Percentiles rank a stretch among this genome's conserved stretches.
Evolutionary conservation across 495 filamentous ascomycete genomes (phyloP).

Genomic region (Neurospora sp.): DNA sequence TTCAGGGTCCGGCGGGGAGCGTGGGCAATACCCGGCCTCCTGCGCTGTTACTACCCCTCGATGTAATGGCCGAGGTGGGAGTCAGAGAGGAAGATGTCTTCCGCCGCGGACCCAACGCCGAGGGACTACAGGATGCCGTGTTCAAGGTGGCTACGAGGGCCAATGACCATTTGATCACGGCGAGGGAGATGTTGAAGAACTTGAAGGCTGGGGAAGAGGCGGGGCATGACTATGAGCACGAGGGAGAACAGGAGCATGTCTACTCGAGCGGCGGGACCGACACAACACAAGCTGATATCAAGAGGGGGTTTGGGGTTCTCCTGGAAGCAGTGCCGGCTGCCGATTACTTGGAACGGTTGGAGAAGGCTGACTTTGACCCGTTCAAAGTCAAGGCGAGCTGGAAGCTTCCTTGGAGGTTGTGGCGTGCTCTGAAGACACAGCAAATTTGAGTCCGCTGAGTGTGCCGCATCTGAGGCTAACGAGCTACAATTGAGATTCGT

Average conservation of each 20-base stretch:
- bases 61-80: constrained; percentile 73
- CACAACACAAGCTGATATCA: constrained; percentile 38
- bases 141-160: constrained; percentile 87
- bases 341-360: constrained; percentile 66
- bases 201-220: constrained; percentile 59
- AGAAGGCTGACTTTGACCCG: constrained; percentile 73
- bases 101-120: constrained; percentile 62
- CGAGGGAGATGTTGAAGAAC: constrained; percentile 78
- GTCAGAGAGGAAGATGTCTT: constrained; percentile 84
- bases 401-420: constrained; percentile 81
- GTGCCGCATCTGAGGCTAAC: not conserved
- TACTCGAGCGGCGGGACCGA: constrained; percentile 37
- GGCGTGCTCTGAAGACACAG: constrained; percentile 53
- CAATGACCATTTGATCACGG: constrained; percentile 91
- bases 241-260: constrained; percentile 64
- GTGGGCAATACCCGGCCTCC: constrained; percentile 29
- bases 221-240: constrained; percentile 79
- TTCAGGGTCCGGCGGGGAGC: constrained; percentile 27
- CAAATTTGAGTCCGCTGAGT: constrained; percentile 33
- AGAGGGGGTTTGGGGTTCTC: constrained; percentile 63
- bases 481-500: not conserved
- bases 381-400: constrained; percentile 63
- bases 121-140: constrained; percentile 76
- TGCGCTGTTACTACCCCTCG: constrained; percentile 61
- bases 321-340: constrained; percentile 69